Base-by-base conservation (phyloP, 306 rosid species). In the Glycyrrhiza uralensis region DNA sequence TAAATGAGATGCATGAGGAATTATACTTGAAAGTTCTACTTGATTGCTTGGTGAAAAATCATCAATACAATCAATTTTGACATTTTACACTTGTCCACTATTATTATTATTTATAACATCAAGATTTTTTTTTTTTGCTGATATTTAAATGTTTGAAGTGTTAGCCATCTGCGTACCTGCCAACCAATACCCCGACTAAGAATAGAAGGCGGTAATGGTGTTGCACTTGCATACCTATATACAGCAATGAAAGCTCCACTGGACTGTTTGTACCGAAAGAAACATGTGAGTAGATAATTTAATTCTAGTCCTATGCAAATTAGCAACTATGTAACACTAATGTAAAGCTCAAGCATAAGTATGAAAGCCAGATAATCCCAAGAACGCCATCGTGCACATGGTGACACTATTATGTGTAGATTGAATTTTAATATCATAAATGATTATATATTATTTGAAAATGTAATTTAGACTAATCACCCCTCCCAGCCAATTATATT, bases 101-200 rank as follows among this genome's bases (percentile, higher is more conserved):
- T 10, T 63, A 49, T 1, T 64, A 57, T 59, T 69, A 15, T 32
- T 10, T 51, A 57, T 49, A 77, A 32, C 60, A 1, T 19, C 29
- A 63, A 22, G 32, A 50, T 30, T 7, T 4, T 13, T 49, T 30
- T 7, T 4, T 13, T 49, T 24, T 66, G 17, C 33, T 2, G 30
- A 64, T 45, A 66, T 24, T 30, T 12, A 66, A 54, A 66, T 29
- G 11, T 65, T n/a, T 32, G 2, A 49, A 64, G 49, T 28, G 47
- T 29, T 51, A 38, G 58, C 19, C 42, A 60, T 59, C 22, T 71
- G 33, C 10, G 2, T 83, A 93, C 98, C 98, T 93, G 98, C 98
- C 98, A 93, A 81, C 97, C 98, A 69, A 93, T 77, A 24, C 97
- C 98, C 54, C 98, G 89, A 62, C 98, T 93, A 61, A 91, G 91